Conservation (phyloP, 192 early-diverging fungal genomes). For the Hyaloraphidium curvatum region DNA sequence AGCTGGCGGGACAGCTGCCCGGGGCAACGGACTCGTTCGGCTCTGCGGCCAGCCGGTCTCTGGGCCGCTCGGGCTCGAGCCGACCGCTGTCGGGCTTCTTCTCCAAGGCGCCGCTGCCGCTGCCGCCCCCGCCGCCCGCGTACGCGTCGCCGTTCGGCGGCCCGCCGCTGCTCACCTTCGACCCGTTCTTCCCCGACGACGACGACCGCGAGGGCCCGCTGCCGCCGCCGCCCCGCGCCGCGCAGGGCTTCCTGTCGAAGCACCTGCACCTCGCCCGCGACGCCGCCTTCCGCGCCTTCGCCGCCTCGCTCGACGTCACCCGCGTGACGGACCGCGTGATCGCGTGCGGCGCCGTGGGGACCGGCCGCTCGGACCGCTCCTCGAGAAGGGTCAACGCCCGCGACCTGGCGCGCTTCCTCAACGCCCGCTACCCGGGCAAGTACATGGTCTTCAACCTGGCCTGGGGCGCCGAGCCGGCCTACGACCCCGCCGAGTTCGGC, state of each 20-base stretch:
- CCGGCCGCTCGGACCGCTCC: conserved; percentile 9
- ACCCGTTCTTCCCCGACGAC: neutral
- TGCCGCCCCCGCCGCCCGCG: neutral
- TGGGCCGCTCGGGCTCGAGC: too few relatives aligned
- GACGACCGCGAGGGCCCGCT: neutral
- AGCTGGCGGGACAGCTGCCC: too few relatives aligned
- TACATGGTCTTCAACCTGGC: conserved; percentile 39
- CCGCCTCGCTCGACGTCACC: conserved; percentile 17
- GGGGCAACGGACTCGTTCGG: too few relatives aligned
- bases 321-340: conserved; percentile 29
- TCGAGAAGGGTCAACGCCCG: conserved; percentile 21
- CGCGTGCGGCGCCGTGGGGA: conserved; percentile 20
- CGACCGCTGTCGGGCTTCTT: too few relatives aligned
- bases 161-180: neutral
- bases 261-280: neutral
- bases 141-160: neutral
- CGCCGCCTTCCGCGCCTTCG: neutral
- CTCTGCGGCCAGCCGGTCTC: too few relatives aligned
- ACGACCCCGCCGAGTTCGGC: conserved; percentile 22
- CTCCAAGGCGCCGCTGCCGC: neutral
- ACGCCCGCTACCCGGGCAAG: conserved; percentile 19
- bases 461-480: conserved; percentile 22
- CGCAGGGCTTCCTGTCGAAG: neutral
- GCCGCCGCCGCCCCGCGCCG: neutral
- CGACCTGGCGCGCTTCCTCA: conserved; percentile 28